phyloP scores from a whole-genome alignment of 257 asterid genomes.

The Thymus mandschuricus region DNA sequence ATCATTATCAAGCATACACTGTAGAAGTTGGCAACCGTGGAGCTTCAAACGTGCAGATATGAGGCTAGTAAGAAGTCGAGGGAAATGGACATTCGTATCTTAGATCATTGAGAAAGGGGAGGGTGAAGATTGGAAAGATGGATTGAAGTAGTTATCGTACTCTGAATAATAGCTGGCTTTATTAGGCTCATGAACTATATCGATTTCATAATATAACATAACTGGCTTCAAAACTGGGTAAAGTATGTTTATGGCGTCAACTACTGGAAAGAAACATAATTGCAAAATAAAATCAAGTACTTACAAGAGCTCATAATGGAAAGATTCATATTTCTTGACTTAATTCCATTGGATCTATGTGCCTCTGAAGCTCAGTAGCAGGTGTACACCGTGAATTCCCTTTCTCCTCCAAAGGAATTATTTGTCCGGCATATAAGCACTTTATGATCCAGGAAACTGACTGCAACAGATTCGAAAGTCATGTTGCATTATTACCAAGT shows the following conservation, averaged over 20 bases:
- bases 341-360: constrained; percentile 41
- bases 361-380: constrained; percentile 40
- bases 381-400: constrained; percentile 31
- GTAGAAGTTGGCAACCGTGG: neutral
- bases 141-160: neutral
- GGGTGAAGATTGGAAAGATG: neutral
- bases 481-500: neutral
- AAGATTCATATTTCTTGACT: constrained; percentile 70
- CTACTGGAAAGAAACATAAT: neutral
- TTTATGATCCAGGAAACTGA: constrained; percentile 67
- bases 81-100: neutral
- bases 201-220: neutral
- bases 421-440: constrained; percentile 5
- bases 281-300: constrained; percentile 23
- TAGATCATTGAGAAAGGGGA: neutral
- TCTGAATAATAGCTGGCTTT: neutral
- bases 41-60: neutral
- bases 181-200: too few relatives aligned
- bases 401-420: constrained; percentile 56
- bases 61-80: neutral
- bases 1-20: neutral
- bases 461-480: constrained; percentile 51
- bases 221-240: neutral
- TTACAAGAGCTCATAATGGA: constrained; percentile 16
- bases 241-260: neutral